Percentiles rank a stretch among this genome's conserved stretches.
phyloP scores from a whole-genome alignment of 768 basidiomycete species.

The Strobilomyces confusus region DNA sequence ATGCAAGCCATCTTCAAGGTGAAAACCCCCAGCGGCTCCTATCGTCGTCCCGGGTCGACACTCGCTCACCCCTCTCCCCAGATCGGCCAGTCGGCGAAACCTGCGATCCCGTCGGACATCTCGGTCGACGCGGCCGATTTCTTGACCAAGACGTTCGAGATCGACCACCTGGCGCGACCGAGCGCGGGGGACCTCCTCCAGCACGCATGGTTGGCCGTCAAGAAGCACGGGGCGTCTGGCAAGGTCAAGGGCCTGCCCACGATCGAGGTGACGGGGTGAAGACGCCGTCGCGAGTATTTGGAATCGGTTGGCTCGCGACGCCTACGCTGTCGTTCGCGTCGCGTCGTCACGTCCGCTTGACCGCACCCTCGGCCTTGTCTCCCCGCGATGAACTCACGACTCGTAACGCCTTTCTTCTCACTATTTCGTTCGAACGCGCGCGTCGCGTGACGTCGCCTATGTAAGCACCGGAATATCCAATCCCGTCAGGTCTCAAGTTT shows the following conservation, averaged over 20 bases:
- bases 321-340: no score
- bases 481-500: no score
- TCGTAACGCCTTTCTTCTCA: no score
- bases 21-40: no score
- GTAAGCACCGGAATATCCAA: no score
- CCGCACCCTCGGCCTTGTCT: no score
- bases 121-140: constrained; percentile 86
- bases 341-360: no score
- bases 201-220: constrained; percentile 62
- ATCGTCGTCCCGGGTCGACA: neutral
- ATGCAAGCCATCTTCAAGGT: constrained; percentile 99
- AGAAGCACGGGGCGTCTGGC: constrained; percentile 29
- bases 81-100: constrained; percentile 91
- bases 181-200: constrained; percentile 71
- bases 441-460: no score
- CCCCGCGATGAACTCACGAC: no score
- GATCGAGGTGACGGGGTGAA: constrained; percentile 26
- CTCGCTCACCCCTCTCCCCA: neutral
- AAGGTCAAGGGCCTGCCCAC: constrained; percentile 20
- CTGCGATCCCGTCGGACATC: constrained; percentile 87
- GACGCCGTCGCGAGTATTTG: no score
- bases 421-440: no score
- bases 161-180: constrained; percentile 77
- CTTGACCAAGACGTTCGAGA: constrained; percentile 79
- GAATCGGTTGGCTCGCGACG: no score